Base-by-base conservation (phyloP, 371 early-diverging fungal genomes). In the Umbelopsis sp. region DNA sequence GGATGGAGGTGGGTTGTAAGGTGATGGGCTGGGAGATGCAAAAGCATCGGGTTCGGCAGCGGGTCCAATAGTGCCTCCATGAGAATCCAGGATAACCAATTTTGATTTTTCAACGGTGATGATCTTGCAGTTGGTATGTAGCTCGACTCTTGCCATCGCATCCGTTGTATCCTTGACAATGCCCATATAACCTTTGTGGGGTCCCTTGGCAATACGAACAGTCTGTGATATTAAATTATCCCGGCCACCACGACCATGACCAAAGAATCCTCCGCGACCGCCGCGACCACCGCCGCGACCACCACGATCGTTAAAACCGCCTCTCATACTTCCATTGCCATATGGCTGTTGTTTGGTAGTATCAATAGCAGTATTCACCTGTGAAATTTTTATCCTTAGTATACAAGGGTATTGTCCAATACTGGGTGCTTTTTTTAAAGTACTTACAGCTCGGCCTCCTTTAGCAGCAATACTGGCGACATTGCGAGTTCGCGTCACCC, bases 151-250 rank as follows among this genome's bases (percentile, higher is more conserved):
- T 1, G 92, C 97, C 68, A 85, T 87, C 9, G 79, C 80, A 68
- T 87, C 91, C 1, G 89, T 88, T 0, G 92, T 85, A 63, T 97
- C 98, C 74, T 97, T 98, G 41, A 99, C 96, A 63, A 97, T 93
- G 62, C 99, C 99, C 35, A 94, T 78, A 76, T 96, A 98, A 12
- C 99, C 99, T 78, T 99, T 99, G 84, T 94, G 97, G 16, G 95
- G 93, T 8, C 99, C 99, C 50, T 90, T 86, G 4, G 86, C 88
- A 63, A 98, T 93, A 44, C 88, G 89, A 0, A 99, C 99, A 0
- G 94, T 94, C 74, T 95, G 92, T 52, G 91, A 89, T 11, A 97
- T 79, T 41, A 98, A 73, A 29, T 92, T 93, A 76, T 99, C 96
- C 38, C 92, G 84, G 4, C 92, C 85, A 12, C 90, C 90, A n/a